Conservation (phyloP, 805 yeast species). For the Candida quercuum region DNA sequence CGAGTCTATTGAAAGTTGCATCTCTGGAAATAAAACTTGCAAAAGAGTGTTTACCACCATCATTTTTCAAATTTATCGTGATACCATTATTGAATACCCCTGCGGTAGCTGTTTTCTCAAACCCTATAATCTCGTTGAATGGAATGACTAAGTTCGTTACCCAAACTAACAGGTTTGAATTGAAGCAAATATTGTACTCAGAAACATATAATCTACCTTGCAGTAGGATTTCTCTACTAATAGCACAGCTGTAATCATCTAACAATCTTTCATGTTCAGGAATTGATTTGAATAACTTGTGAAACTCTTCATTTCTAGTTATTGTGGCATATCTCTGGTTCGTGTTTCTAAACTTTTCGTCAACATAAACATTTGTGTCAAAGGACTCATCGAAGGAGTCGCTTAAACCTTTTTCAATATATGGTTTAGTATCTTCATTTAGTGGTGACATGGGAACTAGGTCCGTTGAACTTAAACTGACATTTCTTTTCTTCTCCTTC, state of each 20-base stretch:
- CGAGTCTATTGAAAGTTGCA: conserved; percentile 60
- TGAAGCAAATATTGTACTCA: conserved; percentile 75
- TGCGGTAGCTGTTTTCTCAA: conserved; percentile 82
- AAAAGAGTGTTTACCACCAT: conserved; percentile 60
- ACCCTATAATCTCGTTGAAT: conserved; percentile 58
- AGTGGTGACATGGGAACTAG: conserved; percentile 15
- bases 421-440: conserved; percentile 13
- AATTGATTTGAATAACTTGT: conserved; percentile 60
- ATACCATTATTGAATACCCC: conserved; percentile 92
- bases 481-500: conserved; percentile 11
- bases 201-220: conserved; percentile 87
- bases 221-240: conserved; percentile 76
- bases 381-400: conserved; percentile 4
- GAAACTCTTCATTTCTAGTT: conserved; percentile 70
- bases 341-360: conserved; percentile 54
- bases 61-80: conserved; percentile 23
- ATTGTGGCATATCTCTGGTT: conserved; percentile 58
- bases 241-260: conserved; percentile 88
- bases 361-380: conserved; percentile 43
- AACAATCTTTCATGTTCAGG: conserved; percentile 66
- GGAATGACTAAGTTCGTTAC: conserved; percentile 74
- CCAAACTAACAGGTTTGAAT: conserved; percentile 87
- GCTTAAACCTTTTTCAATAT: neutral
- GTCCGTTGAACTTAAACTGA: conserved; percentile 16
- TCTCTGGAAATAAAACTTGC: conserved; percentile 87